These are phyloP conservation scores for Penicillium sclerotigenum DNA, from an alignment of 2,329 filamentous ascomycete species.

Conservation along the genomic window DNA sequence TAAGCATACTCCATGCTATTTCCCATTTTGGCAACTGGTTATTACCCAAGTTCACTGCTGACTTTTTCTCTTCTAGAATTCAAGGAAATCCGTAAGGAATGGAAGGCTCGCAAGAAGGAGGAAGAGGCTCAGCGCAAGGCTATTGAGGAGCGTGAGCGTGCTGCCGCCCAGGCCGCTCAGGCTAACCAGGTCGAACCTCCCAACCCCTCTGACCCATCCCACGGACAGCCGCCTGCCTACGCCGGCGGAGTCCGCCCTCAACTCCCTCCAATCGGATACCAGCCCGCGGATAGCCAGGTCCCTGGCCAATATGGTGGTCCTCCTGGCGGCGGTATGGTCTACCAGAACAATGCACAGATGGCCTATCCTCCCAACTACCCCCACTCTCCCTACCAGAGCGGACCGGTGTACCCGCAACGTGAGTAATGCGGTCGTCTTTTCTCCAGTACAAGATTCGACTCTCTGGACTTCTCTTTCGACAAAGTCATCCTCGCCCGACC, in stretches of 20 bases:
- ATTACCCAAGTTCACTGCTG: slow-evolving; percentile 13
- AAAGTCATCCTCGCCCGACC: slow-evolving; percentile 16
- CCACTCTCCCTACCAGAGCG: slow-evolving; percentile 51
- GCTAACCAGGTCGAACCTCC: slow-evolving; percentile 46
- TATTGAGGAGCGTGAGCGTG: slow-evolving; percentile 76
- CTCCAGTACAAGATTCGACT: slow-evolving; percentile 21
- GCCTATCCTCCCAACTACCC: slow-evolving; percentile 48
- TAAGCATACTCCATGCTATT: background rate
- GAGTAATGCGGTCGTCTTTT: slow-evolving; percentile 35
- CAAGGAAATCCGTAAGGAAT: slow-evolving; percentile 98
- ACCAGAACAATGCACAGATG: slow-evolving; percentile 50
- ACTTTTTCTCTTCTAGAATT: slow-evolving; percentile 64
- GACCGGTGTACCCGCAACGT: slow-evolving; percentile 51
- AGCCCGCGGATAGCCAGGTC: slow-evolving; percentile 54
- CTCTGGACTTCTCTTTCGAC: slow-evolving; percentile 12
- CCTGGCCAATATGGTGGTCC: slow-evolving; percentile 61
- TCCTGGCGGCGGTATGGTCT: slow-evolving; percentile 51
- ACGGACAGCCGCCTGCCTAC: slow-evolving; percentile 45
- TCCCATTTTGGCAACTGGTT: background rate
- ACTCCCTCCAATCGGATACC: slow-evolving; percentile 72
- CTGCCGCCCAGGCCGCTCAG: slow-evolving; percentile 54
- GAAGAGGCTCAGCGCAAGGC: slow-evolving; percentile 87
- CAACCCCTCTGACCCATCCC: slow-evolving; percentile 48
- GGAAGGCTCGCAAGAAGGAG: slow-evolving; percentile 99
- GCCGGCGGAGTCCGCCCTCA: slow-evolving; percentile 58